Evolutionary conservation across 2,329 filamentous ascomycete genomes (phyloP).

Genomic region (Calycina marina): DNA sequence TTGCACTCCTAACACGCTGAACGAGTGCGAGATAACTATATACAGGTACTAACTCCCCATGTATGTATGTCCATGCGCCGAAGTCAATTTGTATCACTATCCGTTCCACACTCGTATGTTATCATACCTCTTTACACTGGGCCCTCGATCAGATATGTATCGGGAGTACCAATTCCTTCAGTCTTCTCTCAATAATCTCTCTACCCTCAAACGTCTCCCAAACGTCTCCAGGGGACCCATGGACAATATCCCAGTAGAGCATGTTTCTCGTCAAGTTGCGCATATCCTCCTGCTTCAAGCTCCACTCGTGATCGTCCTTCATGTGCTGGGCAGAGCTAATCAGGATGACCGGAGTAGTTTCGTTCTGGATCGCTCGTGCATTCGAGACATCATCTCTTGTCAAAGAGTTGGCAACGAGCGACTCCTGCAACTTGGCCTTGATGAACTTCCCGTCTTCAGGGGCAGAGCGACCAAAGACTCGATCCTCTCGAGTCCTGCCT

Average conservation of each 20-base stretch:
- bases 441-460: conserved; percentile 73
- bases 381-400: conserved; percentile 70
- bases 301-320: conserved; percentile 56
- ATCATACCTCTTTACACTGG: conserved; percentile 1
- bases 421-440: conserved; percentile 87
- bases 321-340: conserved; percentile 69
- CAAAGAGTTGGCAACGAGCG: conserved; percentile 70
- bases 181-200: conserved; percentile 60
- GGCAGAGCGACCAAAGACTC: conserved; percentile 67
- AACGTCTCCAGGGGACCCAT: conserved; percentile 71
- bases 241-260: conserved; percentile 72
- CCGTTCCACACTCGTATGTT: neutral
- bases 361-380: conserved; percentile 64
- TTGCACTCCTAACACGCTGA: too few species aligned
- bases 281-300: conserved; percentile 70
- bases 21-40: too few species aligned
- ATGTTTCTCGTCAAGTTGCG: conserved; percentile 68
- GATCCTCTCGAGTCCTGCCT: conserved; percentile 66
- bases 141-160: neutral
- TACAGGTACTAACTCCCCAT: too few species aligned
- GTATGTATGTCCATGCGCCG: too few species aligned
- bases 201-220: conserved; percentile 67
- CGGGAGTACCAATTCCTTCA: conserved; percentile 49
- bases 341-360: conserved; percentile 61
- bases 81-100: neutral